Evolutionary conservation across 805 yeast genomes (phyloP).

Genomic region (Zygoascus biomembranicola): DNA sequence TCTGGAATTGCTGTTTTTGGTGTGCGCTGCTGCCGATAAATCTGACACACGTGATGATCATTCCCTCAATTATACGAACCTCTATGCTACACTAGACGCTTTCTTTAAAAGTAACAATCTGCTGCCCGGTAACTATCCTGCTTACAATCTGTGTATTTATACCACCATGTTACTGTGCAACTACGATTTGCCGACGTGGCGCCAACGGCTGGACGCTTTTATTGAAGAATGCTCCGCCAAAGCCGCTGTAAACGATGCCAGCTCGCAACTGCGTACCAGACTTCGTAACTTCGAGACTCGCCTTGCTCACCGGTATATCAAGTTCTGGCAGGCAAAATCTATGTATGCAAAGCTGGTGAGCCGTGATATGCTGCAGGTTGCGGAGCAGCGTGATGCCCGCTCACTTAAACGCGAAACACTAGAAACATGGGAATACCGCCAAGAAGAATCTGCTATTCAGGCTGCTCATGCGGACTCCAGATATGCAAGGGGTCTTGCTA

Average conservation of each 20-base stretch:
- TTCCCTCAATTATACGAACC: conserved; percentile 11
- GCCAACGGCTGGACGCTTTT: conserved; percentile 9
- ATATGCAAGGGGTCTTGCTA: background rate
- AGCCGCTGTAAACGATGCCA: background rate
- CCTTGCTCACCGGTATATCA: background rate
- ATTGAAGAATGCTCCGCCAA: conserved; percentile 8
- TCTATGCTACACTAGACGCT: conserved; percentile 9
- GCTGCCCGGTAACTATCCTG: conserved; percentile 3
- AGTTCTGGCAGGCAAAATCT: conserved; percentile 1
- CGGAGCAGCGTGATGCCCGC: conserved; percentile 1
- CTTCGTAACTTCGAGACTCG: background rate
- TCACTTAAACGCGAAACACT: conserved; percentile 1
- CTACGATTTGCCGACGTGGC: conserved; percentile 13
- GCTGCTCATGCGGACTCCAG: background rate
- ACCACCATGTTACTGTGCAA: conserved; percentile 12
- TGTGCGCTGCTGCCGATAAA: conserved; percentile 15
- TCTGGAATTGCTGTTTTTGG: conserved; percentile 12
- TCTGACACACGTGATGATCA: background rate
- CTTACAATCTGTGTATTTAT: conserved; percentile 13
- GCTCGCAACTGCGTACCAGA: background rate
- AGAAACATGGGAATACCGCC: background rate
- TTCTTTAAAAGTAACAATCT: conserved; percentile 11
- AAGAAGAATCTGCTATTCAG: background rate
- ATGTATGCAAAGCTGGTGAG: background rate
- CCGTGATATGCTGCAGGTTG: conserved; percentile 1